Base-by-base conservation (phyloP, 2,329 filamentous ascomycete species). In the Xylariaceae sp. region DNA sequence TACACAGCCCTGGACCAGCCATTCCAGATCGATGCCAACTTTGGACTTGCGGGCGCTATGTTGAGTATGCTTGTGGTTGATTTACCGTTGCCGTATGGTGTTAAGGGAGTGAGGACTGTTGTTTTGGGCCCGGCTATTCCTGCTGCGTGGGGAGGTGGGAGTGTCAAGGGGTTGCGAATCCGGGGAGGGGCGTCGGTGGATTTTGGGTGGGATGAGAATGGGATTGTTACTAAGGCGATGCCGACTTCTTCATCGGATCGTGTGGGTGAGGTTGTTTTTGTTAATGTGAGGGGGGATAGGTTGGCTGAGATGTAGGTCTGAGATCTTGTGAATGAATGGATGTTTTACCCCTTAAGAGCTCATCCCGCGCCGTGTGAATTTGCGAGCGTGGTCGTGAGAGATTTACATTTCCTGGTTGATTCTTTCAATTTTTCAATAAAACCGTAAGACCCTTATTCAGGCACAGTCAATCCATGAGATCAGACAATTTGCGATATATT, bases 1-100 rank as follows among this genome's bases (percentile, higher is more conserved):
- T 84, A 84, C 65, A 70, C 64, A 7, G 79, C 73, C 0, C 67
- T 71, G 8, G 69, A 74, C 4, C 69, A 71, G 51, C 80, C 82
- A 1, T 84, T 84, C 63, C 82, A 85, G 71, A 83, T 84, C 58
- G 82, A 85, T 67, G 82, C 81, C 5, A 85, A 85, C 66, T 84
- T 82, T 61, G 82, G 81, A 1, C 69, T 77, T 18, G 74, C 73
- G 2, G 82, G 79, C 0, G 80, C 78, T 0, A 73, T 82, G 55
- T 60, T 83, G 56, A 73, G 74, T 59, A 79, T 83, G 79, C 67
- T 83, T 47, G 74, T 81, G 52, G 75, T 82, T n/a, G 78, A 83
- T 68, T 55, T 81, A 47, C 75, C 77, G 0, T 62, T 70, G 6
- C 39, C 68, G 9, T 59, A 66, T 44, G 58, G 62, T 3, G 56